Evolutionary conservation across 2,329 filamentous ascomycete species (phyloP).

Genomic region (Exophiala xenobiotica): DNA sequence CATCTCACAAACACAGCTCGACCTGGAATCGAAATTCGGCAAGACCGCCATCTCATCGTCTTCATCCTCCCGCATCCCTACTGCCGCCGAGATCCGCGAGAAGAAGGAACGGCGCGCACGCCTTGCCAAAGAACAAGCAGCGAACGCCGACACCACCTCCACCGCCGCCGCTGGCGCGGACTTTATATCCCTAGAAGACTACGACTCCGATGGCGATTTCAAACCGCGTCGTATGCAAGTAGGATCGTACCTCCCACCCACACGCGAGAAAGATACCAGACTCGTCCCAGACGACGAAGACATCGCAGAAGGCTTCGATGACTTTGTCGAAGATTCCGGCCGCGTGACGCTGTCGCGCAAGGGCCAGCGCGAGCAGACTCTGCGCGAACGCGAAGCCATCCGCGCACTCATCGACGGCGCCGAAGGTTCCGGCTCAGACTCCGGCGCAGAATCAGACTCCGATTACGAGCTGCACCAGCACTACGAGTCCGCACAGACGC

Average conservation of each 20-base stretch:
- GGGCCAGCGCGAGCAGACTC: slow-evolving; percentile 44
- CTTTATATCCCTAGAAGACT: slow-evolving; percentile 43
- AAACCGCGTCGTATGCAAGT: slow-evolving; percentile 34
- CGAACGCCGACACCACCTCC: slow-evolving; percentile 1
- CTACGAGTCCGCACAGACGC: slow-evolving; percentile 83
- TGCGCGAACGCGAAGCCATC: slow-evolving; percentile 65
- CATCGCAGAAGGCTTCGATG: slow-evolving; percentile 87
- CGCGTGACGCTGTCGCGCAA: slow-evolving; percentile 74
- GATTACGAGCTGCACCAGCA: slow-evolving; percentile 67
- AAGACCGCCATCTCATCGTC: slow-evolving; percentile 37
- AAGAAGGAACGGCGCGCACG: slow-evolving; percentile 88
- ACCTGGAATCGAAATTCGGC: slow-evolving; percentile 51
- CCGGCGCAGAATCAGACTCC: slow-evolving; percentile 56
- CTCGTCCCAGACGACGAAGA: slow-evolving; percentile 86
- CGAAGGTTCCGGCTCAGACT: slow-evolving; percentile 60
- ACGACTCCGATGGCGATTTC: slow-evolving; percentile 31
- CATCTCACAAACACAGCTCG: slow-evolving; percentile 46
- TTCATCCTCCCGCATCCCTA: slow-evolving; percentile 61
- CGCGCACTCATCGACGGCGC: slow-evolving; percentile 78
- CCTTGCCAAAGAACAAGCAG: slow-evolving; percentile 64
- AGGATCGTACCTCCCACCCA: slow-evolving; percentile 33
- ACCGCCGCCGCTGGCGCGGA: slow-evolving; percentile 28
- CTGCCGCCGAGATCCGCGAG: slow-evolving; percentile 80
- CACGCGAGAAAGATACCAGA: slow-evolving; percentile 67
- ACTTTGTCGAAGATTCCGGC: slow-evolving; percentile 77